Percentiles rank a stretch among this genome's conserved stretches.
These are phyloP conservation scores for Fagopyrum tataricum DNA, from an alignment of 148 eudicot species.

Conservation along the genomic window DNA sequence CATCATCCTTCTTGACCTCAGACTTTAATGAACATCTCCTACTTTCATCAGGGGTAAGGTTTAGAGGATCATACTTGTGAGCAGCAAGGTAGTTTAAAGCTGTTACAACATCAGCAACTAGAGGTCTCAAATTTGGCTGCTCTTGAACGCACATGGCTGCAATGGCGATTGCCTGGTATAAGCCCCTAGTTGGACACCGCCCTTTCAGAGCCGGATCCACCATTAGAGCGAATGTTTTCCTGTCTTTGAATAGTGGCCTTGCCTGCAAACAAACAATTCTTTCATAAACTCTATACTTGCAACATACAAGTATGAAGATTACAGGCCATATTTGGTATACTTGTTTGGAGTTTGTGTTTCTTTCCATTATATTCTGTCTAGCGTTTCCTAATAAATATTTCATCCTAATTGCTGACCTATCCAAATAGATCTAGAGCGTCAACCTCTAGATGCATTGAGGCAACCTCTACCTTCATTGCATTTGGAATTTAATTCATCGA, in stretches of 20 bases:
- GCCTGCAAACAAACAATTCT: background rate
- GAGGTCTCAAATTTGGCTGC: background rate
- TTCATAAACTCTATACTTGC: too few relatives aligned
- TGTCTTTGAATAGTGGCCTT: background rate
- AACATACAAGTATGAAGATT: too few relatives aligned
- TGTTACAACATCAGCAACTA: background rate
- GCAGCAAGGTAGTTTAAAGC: background rate
- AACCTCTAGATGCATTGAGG: too few relatives aligned
- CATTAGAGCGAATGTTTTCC: background rate
- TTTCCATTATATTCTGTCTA: too few relatives aligned
- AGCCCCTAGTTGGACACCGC: background rate
- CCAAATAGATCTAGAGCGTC: too few relatives aligned
- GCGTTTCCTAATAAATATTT: too few relatives aligned
- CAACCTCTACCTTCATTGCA: too few relatives aligned
- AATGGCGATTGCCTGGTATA: background rate
- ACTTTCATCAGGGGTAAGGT: background rate
- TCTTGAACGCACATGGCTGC: conserved; percentile 6
- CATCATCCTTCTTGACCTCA: background rate
- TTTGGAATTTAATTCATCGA: too few relatives aligned
- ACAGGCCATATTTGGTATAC: too few relatives aligned
- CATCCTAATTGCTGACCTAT: too few relatives aligned
- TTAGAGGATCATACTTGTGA: background rate
- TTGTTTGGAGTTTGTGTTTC: too few relatives aligned
- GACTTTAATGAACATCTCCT: background rate
- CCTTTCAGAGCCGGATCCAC: background rate